Evolutionary conservation across 192 early-diverging fungal genomes (phyloP).

Genomic region (Funneliformis mosseae): DNA sequence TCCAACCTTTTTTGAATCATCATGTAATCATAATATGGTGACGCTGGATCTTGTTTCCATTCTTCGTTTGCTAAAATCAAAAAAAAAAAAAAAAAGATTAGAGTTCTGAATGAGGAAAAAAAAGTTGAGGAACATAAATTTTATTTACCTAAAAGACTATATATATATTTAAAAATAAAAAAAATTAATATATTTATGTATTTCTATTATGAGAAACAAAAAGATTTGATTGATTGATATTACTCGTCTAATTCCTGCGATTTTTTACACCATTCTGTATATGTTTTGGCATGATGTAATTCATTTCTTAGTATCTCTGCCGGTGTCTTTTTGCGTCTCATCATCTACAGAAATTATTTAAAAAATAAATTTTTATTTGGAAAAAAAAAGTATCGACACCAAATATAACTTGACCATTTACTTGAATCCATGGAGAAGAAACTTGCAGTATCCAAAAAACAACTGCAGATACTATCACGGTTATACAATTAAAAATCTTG

Average conservation of each 20-base stretch:
- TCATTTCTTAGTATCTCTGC: conserved; percentile 49
- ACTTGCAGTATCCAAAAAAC: neutral
- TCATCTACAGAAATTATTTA: neutral
- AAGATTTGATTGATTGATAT: neutral
- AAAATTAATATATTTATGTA: neutral
- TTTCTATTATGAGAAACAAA: neutral
- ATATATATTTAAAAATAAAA: conserved; percentile 4
- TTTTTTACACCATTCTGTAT: conserved; percentile 54
- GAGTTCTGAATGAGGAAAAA: neutral
- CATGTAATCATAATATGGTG: conserved; percentile 64
- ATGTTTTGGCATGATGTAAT: conserved; percentile 49
- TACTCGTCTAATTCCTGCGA: conserved; percentile 57
- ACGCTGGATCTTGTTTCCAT: conserved; percentile 60
- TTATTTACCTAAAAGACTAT: conserved; percentile 25
- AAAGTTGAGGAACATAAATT: neutral
- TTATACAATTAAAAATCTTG: neutral
- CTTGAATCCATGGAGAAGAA: neutral
- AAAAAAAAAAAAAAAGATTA: conserved; percentile 13
- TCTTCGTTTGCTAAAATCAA: conserved; percentile 52
- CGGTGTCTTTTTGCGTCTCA: conserved; percentile 36
- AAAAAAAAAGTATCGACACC: neutral
- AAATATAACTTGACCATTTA: neutral
- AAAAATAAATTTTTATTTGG: neutral
- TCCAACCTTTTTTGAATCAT: conserved; percentile 59
- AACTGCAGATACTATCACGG: neutral